A percentile compares a stretch with the other conserved stretches of the same genome.
phyloP scores from a whole-genome alignment of 495 filamentous ascomycete genomes.

The Geoglossum glabrum region DNA sequence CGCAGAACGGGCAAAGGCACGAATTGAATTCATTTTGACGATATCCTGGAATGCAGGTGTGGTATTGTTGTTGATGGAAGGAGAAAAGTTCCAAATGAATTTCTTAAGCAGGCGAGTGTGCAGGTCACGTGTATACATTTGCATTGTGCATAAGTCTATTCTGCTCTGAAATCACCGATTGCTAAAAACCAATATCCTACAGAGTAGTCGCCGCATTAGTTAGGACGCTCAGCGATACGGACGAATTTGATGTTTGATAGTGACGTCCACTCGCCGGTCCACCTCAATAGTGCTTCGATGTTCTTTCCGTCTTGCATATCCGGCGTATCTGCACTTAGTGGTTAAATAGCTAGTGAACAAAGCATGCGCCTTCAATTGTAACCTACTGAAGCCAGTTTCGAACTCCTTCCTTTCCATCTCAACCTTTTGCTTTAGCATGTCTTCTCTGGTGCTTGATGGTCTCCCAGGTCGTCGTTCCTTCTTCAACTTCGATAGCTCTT shows the following conservation, averaged over 20 bases:
- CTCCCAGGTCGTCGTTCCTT: conserved; percentile 62
- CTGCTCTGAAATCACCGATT: neutral
- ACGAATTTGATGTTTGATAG: conserved; percentile 40
- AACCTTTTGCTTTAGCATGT: conserved; percentile 50
- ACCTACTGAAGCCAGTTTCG: conserved; percentile 52
- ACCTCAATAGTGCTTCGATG: conserved; percentile 29
- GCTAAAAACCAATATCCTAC: neutral
- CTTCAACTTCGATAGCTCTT: conserved; percentile 53
- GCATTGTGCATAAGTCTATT: neutral
- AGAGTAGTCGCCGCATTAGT: neutral
- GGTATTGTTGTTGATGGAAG: neutral
- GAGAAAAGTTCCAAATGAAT: neutral
- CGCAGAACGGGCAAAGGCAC: conserved; percentile 47
- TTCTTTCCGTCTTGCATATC: conserved; percentile 36
- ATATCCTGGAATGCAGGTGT: neutral
- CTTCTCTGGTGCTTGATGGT: conserved; percentile 57
- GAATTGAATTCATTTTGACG: conserved; percentile 55
- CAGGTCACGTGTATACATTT: neutral
- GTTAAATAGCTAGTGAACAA: neutral
- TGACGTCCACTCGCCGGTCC: conserved; percentile 43
- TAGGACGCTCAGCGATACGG: conserved; percentile 23
- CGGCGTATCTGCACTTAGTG: conserved; percentile 22
- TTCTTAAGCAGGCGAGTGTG: neutral
- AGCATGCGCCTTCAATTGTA: neutral
- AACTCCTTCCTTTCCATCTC: conserved; percentile 59